Base-by-base conservation (phyloP, 164 flowering plant genomes). In the Vitis labrusca region DNA sequence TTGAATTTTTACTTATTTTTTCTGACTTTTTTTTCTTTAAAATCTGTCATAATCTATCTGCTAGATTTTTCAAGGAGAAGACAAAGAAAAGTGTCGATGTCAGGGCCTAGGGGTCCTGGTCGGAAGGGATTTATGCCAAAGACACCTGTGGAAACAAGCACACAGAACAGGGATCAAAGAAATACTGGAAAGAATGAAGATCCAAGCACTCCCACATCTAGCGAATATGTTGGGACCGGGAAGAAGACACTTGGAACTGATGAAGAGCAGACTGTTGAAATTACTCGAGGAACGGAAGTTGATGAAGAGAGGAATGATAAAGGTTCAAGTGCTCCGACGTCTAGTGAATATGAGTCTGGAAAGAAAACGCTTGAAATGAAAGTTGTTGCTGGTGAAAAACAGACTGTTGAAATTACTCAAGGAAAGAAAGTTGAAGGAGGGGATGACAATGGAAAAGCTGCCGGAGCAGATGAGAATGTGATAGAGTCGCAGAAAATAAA, bases 31-130 rank as follows among this genome's bases (percentile, higher is more conserved):
- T 17, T 29, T 9, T 5, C 16, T 49, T 10, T 48, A 3, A 59
- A 30, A 32, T 53, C 13, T 37, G 44, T 37, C 14, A 13, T 10
- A 55, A 61, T 16, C 61, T 47, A 23, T 75, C 7, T 57, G 14
- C 65, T 73, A 92, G 98, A 91, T 70, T 90, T 83, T 79, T 89
- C 96, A 16, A 86, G 83, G 83, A 89, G 82, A 79, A 84, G 82
- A 70, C 88, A 68, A 10, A 85, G 82, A 72, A 92, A 81, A 81
- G 62, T 65, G 59, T 78, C 85, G 9, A 66, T 73, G 47, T 60
- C 95, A 8, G 82, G 83, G 79, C 57, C 85, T n/a, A 84, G 75
- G 76, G 81, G 83, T 32, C 69, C 94, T 71, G 29, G 83, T 52
- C 72, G 86, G 0, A 87, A 86, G 76, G 93, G 92, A 59, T 85